A percentile compares a stretch with the other conserved stretches of the same genome.
Conservation (phyloP, 2,329 filamentous ascomycete genomes). For the Helotiales sp. region DNA sequence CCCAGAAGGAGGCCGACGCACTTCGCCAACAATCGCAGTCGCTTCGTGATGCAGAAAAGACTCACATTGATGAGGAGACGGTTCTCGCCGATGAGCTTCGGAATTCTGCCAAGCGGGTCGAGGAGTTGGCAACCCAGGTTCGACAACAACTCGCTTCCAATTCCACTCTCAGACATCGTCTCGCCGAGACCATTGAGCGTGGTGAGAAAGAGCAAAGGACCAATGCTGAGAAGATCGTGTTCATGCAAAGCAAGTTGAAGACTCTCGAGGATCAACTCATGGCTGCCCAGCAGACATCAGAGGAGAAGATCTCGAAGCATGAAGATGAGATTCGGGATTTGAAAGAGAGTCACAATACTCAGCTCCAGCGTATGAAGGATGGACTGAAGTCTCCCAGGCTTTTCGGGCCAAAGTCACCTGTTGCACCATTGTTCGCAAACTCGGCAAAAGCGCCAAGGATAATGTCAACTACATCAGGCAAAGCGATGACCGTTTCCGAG, state of each 20-base stretch:
- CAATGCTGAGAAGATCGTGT: slow-evolving; percentile 79
- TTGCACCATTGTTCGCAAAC: slow-evolving; percentile 60
- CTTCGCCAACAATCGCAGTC: slow-evolving; percentile 62
- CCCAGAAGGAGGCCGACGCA: slow-evolving; percentile 61
- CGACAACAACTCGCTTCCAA: slow-evolving; percentile 80
- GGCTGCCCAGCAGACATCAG: slow-evolving; percentile 79
- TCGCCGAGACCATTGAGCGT: slow-evolving; percentile 76
- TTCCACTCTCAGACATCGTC: slow-evolving; percentile 69
- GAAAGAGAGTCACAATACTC: slow-evolving; percentile 73
- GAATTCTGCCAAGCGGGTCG: slow-evolving; percentile 73
- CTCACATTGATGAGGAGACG: slow-evolving; percentile 59
- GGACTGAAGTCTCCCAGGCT: slow-evolving; percentile 46
- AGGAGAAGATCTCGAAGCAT: slow-evolving; percentile 78
- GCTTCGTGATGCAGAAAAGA: slow-evolving; percentile 56
- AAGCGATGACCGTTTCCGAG: slow-evolving; percentile 65
- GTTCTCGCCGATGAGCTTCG: slow-evolving; percentile 69
- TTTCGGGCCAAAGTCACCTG: slow-evolving; percentile 59
- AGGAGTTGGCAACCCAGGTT: slow-evolving; percentile 77
- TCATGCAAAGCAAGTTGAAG: slow-evolving; percentile 79
- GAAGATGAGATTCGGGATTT: slow-evolving; percentile 81
- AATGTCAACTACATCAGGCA: slow-evolving; percentile 45
- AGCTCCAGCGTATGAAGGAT: slow-evolving; percentile 73
- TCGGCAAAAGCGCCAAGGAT: slow-evolving; percentile 56
- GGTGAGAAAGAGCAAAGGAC: slow-evolving; percentile 81
- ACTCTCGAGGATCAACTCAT: slow-evolving; percentile 82